These are phyloP conservation scores for Colletotrichum somersetense DNA, from an alignment of 2,329 filamentous ascomycete genomes.

Conservation along the genomic window DNA sequence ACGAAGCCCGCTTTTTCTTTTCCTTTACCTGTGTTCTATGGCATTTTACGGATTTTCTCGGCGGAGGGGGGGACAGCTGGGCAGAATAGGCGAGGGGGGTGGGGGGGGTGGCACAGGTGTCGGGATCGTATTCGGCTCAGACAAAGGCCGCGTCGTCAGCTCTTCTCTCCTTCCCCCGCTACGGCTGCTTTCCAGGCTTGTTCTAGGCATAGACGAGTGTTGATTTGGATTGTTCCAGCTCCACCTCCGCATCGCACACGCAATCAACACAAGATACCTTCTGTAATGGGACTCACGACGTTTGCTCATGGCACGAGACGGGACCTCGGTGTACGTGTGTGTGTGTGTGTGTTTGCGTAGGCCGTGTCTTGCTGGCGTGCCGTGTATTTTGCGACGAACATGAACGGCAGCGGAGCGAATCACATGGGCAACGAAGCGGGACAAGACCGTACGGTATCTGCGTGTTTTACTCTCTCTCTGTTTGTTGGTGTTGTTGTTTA, in stretches of 20 bases:
- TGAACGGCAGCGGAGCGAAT: slow-evolving; percentile 7
- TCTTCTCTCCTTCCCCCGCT: slow-evolving; percentile 31
- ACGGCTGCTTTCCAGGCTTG: slow-evolving; percentile 41
- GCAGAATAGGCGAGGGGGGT: slow-evolving; percentile 26
- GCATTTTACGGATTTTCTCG: slow-evolving; percentile 42
- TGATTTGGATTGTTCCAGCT: slow-evolving; percentile 39
- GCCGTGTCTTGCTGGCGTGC: slow-evolving; percentile 25
- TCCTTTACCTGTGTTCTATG: slow-evolving; percentile 39
- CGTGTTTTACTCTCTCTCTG: not conserved
- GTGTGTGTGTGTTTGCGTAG: slow-evolving; percentile 15
- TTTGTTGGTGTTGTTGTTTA: not conserved
- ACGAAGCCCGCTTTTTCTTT: slow-evolving; percentile 31
- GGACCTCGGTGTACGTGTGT: not conserved
- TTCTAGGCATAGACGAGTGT: slow-evolving; percentile 42
- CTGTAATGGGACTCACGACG: slow-evolving; percentile 38
- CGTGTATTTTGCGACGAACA: slow-evolving; percentile 36
- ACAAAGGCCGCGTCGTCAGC: slow-evolving; percentile 40
- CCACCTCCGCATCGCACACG: slow-evolving; percentile 32
- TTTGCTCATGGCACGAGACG: slow-evolving; percentile 27
- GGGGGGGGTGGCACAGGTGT: slow-evolving; percentile 32
- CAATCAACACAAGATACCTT: slow-evolving; percentile 39
- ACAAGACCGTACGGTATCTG: slow-evolving; percentile 1
- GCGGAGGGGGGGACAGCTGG: slow-evolving; percentile 35
- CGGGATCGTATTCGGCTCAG: slow-evolving; percentile 37
- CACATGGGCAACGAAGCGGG: slow-evolving; percentile 16